These are phyloP conservation scores for Fraxinus quadrangulata DNA, from an alignment of 257 asterid genomes.

Conservation along the genomic window DNA sequence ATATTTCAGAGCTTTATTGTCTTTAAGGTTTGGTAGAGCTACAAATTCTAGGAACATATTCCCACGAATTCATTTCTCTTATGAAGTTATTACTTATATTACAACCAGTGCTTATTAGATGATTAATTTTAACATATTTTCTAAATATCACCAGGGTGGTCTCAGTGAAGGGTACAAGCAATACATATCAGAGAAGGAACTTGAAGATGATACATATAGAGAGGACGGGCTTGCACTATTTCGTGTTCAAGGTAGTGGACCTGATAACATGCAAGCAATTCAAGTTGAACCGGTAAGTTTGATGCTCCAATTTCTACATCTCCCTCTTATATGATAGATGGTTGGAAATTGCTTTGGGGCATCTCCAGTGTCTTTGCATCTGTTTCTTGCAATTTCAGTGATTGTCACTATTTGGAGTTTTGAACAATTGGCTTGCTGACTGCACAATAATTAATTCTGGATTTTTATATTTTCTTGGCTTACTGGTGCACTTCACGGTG, in stretches of 20 bases:
- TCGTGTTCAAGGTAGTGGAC: slow-evolving; percentile 76
- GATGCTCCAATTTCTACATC: slow-evolving; percentile 9
- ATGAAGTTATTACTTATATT: not conserved
- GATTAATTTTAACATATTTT: not conserved
- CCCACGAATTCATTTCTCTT: not conserved
- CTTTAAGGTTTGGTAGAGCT: slow-evolving; percentile 54
- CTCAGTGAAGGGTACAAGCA: slow-evolving; percentile 62
- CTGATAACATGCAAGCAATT: slow-evolving; percentile 77
- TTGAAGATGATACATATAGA: slow-evolving; percentile 61
- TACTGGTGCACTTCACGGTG: not conserved
- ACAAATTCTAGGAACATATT: slow-evolving; percentile 4
- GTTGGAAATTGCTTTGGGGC: slow-evolving; percentile 8
- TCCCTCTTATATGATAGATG: slow-evolving; percentile 8
- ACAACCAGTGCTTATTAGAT: not conserved
- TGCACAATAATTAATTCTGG: not conserved
- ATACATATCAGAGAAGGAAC: slow-evolving; percentile 49
- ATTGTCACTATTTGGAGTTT: not conserved
- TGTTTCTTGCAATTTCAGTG: not conserved
- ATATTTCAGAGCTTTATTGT: slow-evolving; percentile 66
- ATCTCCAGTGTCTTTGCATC: slow-evolving; percentile 5
- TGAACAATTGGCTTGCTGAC: not conserved
- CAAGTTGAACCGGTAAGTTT: slow-evolving; percentile 82
- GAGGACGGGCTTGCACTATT: slow-evolving; percentile 68
- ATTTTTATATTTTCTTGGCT: not conserved
- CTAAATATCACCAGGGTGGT: slow-evolving; percentile 60